Evolutionary conservation across 2,329 filamentous ascomycete genomes (phyloP), one percentile per base, ranked within the genome.

Genomic region (Neopestalotiopsis sp.): DNA sequence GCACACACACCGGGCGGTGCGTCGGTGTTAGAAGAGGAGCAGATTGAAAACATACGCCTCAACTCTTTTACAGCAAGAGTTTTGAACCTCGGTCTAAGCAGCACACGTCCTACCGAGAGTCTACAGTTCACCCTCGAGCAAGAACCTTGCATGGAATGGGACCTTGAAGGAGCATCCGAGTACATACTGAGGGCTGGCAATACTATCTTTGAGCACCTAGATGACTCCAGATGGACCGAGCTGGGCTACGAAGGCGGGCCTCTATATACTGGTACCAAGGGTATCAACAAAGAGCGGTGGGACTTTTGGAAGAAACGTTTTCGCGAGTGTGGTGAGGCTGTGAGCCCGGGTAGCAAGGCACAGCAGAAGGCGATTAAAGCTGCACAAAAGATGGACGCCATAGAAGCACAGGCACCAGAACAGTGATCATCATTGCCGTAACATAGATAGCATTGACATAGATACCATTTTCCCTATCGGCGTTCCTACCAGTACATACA

Each of bases 271-370:
- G 57, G 57, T 1, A 6, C 57, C 6, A 34, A 1, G 5, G 57
- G 57, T n/a, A 4, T 59, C 0, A 59, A 59, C 57, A 59, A 30
- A n/a, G 57, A 59, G 3, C 12, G 57, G 30, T 59, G 57, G 57
- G 20, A 59, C 12, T 59, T 59, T n/a, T 59, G 57, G 57, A 59
- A 59, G 57, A 59, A 3, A 14, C 57, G 57, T 59, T 59, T 59
- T 28, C 28, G 57, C 30, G 57, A 59, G 12, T 59, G 28, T 34
- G 28, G 57, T 1, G 24, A 34, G 24, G 57, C 57, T 3, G 13
- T 17, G 2, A 34, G 14, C 1, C 5, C n/a, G 12, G 57, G 17
- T 14, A 59, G 57, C 3, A 28, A 28, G 12, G 57, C 30, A 14
- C 57, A 34, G 10, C 57, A 59, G 24, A 30, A 34, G 3, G 57